Conservation (phyloP, 1,139 yeast genomes). For the Hyphopichia burtonii region DNA sequence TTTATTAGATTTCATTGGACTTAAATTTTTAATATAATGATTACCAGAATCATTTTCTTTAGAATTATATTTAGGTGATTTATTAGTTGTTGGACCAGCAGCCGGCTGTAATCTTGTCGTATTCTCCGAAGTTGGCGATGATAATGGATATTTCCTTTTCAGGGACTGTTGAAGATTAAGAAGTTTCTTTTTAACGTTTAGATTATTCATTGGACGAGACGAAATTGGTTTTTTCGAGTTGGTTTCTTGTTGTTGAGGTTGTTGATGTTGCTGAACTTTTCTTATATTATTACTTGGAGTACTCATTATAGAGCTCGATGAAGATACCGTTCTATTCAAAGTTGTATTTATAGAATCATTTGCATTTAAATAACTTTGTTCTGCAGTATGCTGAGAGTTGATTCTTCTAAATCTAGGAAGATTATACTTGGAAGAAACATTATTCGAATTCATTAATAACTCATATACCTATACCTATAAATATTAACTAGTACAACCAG, state of each 20-base stretch:
- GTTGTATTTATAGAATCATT: constrained; percentile 11
- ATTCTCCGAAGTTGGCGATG: constrained; percentile 1
- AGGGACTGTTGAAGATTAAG: constrained; percentile 31
- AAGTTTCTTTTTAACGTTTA: constrained; percentile 25
- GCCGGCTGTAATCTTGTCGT: neutral
- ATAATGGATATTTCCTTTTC: constrained; percentile 8
- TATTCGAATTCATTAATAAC: constrained; percentile 10
- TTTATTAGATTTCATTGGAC: neutral
- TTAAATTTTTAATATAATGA: neutral
- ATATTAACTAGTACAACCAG: neutral
- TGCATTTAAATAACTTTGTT: constrained; percentile 12
- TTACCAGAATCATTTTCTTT: neutral
- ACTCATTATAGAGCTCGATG: constrained; percentile 33
- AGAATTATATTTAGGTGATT: neutral
- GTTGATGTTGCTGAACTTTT: constrained; percentile 21
- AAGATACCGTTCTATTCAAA: constrained; percentile 24
- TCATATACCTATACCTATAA: neutral
- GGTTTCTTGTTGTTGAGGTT: constrained; percentile 10
- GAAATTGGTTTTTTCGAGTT: constrained; percentile 3
- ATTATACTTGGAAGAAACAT: constrained; percentile 13
- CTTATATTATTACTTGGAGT: constrained; percentile 34
- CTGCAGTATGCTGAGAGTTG: constrained; percentile 16
- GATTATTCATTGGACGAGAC: constrained; percentile 1
- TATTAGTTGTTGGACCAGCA: neutral
- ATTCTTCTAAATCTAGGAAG: constrained; percentile 18